phyloP scores from a whole-genome alignment of 2,329 filamentous ascomycete species.

The Cucurbitaria berberidis region DNA sequence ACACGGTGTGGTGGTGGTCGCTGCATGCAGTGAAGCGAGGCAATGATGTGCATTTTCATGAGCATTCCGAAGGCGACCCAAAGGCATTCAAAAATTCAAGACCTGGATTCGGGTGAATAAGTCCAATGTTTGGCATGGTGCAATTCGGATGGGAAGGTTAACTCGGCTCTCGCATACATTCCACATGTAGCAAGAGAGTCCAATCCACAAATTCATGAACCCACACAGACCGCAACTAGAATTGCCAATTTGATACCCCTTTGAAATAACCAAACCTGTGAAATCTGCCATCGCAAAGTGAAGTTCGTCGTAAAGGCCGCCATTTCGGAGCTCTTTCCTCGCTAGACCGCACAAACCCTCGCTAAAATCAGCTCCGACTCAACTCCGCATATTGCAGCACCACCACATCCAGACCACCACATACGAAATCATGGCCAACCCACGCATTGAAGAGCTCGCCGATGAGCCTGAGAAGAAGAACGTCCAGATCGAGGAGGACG shows the following conservation, averaged over 20 bases:
- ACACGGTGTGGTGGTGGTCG: slow-evolving; percentile 36
- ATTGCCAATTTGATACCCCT: slow-evolving; percentile 44
- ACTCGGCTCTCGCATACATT: slow-evolving; percentile 49
- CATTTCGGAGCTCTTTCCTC: slow-evolving; percentile 21
- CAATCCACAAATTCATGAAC: slow-evolving; percentile 50
- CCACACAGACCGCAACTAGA: slow-evolving; percentile 40
- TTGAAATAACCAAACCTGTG: slow-evolving; percentile 16
- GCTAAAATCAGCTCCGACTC: slow-evolving; percentile 27
- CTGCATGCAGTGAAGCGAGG: slow-evolving; percentile 43
- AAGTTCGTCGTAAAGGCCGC: slow-evolving; percentile 8
- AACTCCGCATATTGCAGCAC: slow-evolving; percentile 19
- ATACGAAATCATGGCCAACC: slow-evolving; percentile 84
- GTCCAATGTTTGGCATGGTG: slow-evolving; percentile 48
- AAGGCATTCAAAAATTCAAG: slow-evolving; percentile 50
- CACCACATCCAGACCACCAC: slow-evolving; percentile 30
- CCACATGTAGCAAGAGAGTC: slow-evolving; percentile 48
- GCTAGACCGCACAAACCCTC: slow-evolving; percentile 38
- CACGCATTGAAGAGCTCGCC: slow-evolving; percentile 95
- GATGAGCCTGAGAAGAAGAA: slow-evolving; percentile 83
- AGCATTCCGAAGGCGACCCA: slow-evolving; percentile 47
- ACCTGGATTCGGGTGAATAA: slow-evolving; percentile 45
- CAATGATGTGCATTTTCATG: slow-evolving; percentile 47
- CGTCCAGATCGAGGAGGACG: slow-evolving; percentile 75
- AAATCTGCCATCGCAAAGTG: slow-evolving; percentile 1
- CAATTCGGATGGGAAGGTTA: slow-evolving; percentile 50